A percentile compares a stretch with the other conserved stretches of the same genome.
Conservation (phyloP, 371 early-diverging fungal genomes). For the Chytridiales sp. region DNA sequence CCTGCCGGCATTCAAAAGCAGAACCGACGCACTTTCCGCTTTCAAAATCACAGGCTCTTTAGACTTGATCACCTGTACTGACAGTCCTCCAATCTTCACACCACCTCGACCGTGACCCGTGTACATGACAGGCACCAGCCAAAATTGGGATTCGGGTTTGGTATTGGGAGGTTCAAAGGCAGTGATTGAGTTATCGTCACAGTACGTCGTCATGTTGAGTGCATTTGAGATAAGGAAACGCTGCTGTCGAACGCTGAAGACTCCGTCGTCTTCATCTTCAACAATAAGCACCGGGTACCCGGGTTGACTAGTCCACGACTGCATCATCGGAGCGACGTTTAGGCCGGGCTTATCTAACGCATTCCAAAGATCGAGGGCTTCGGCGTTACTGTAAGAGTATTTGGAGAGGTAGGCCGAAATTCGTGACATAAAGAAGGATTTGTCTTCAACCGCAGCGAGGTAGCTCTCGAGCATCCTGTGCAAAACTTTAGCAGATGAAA, state of each 20-base stretch:
- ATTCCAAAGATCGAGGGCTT: slow-evolving; percentile 78
- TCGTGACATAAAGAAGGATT: slow-evolving; percentile 60
- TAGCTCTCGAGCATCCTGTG: slow-evolving; percentile 83
- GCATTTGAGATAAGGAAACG: slow-evolving; percentile 56
- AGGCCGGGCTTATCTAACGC: slow-evolving; percentile 62
- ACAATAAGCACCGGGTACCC: slow-evolving; percentile 78
- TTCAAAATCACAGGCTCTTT: slow-evolving; percentile 1
- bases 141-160: slow-evolving; percentile 24
- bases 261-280: slow-evolving; percentile 38
- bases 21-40: slow-evolving; percentile 6
- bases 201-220: not conserved
- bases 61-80: not conserved
- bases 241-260: slow-evolving; percentile 54
- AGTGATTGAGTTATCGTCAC: slow-evolving; percentile 46
- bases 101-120: slow-evolving; percentile 6
- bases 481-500: slow-evolving; percentile 77
- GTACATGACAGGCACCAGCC: slow-evolving; percentile 63
- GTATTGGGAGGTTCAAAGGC: too few species aligned
- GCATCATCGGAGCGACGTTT: slow-evolving; percentile 73
- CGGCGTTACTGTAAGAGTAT: slow-evolving; percentile 76
- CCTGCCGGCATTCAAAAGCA: slow-evolving; percentile 28
- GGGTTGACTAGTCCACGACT: slow-evolving; percentile 75
- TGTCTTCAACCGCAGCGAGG: slow-evolving; percentile 51
- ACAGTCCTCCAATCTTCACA: slow-evolving; percentile 8
- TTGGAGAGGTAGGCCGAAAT: slow-evolving; percentile 69